Evolutionary conservation across 2,329 filamentous ascomycete species (phyloP).

Genomic region (Colletotrichum navitas): DNA sequence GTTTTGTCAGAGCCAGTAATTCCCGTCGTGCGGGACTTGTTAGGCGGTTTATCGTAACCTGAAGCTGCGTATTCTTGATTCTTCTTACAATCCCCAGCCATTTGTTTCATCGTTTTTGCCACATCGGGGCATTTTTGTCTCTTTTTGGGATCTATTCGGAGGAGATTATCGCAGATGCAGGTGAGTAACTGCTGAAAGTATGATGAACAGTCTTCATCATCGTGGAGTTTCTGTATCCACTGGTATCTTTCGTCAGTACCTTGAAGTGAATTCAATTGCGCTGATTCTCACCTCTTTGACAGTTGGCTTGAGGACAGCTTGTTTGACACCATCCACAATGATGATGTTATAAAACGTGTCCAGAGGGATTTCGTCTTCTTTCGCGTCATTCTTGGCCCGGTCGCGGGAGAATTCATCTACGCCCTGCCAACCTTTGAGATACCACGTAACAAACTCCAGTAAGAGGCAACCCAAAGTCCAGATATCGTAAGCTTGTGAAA

Average conservation of each 20-base stretch:
- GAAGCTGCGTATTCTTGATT: not conserved
- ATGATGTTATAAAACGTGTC: not conserved
- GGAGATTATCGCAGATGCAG: not conserved
- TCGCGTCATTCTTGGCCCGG: not conserved
- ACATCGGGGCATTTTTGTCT: not conserved
- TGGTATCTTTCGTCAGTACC: not conserved
- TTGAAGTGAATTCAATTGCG: not conserved
- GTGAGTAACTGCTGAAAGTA: not conserved
- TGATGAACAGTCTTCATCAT: not conserved
- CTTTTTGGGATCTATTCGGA: not conserved
- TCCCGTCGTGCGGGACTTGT: not conserved
- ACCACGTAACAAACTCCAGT: slow-evolving; percentile 8
- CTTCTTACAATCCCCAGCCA: not conserved
- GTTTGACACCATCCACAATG: not conserved
- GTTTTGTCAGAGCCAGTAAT: not conserved
- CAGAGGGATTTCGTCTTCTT: not conserved
- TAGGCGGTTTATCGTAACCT: not conserved
- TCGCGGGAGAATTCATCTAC: not conserved
- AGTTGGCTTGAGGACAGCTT: not conserved
- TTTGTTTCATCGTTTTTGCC: not conserved
- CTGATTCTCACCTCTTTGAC: not conserved
- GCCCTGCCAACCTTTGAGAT: not conserved
- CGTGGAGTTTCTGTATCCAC: not conserved
- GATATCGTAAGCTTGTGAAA: not conserved
- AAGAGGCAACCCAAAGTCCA: slow-evolving; percentile 5